Percentiles rank a stretch among this genome's conserved stretches.
phyloP scores from a whole-genome alignment of 441 rosid species.

The Capsella rubella region DNA sequence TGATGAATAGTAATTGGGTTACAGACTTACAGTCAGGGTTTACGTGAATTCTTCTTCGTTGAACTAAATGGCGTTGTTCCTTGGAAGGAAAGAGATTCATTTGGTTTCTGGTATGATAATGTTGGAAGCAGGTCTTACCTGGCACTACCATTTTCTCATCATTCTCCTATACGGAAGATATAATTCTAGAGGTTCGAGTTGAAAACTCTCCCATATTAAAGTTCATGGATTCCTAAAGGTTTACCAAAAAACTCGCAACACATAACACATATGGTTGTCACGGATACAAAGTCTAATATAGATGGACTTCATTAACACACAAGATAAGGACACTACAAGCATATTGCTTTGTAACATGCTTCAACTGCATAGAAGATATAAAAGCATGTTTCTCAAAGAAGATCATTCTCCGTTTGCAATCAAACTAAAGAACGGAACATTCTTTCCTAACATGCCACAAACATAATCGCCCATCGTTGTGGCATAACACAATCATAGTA shows the following conservation, averaged over 20 bases:
- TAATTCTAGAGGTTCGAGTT: not conserved
- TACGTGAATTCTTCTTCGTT: not conserved
- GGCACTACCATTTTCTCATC: not conserved
- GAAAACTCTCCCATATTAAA: not conserved
- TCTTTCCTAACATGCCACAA: not conserved
- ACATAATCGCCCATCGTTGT: not conserved
- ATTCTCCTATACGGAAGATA: not conserved
- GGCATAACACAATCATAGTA: slow-evolving; percentile 17
- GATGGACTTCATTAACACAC: not conserved
- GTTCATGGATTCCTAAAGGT: not conserved
- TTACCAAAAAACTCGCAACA: slow-evolving; percentile 8
- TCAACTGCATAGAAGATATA: not conserved
- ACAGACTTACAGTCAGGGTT: not conserved
- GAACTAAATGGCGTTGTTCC: not conserved
- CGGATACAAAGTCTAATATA: not conserved
- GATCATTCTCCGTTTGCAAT: not conserved
- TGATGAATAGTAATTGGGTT: too few relatives aligned
- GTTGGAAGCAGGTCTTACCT: not conserved
- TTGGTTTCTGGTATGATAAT: not conserved
- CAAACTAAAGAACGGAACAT: slow-evolving; percentile 1
- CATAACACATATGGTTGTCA: not conserved
- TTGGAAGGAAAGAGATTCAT: not conserved
- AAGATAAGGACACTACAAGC: not conserved
- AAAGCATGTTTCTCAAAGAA: not conserved
- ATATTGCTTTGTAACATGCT: not conserved